Percentiles rank a stretch among this genome's conserved stretches.
These are phyloP conservation scores for Tetrahymena thermophila DNA, from an alignment of 73 alveolate species.

Conservation along the genomic window DNA sequence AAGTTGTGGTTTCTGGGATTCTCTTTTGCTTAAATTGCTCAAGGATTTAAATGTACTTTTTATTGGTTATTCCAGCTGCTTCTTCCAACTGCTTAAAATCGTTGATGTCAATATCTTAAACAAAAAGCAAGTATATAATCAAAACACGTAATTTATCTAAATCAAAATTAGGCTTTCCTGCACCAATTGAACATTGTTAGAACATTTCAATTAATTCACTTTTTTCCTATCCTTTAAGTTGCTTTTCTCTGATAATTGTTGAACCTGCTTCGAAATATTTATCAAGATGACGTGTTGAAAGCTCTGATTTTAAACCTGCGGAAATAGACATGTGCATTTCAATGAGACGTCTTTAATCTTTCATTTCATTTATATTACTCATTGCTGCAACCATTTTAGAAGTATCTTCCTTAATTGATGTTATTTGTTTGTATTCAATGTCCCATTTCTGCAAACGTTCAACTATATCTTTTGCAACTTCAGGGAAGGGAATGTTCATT, in stretches of 20 bases:
- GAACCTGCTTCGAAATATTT: neutral
- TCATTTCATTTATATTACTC: neutral
- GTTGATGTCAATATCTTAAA: neutral
- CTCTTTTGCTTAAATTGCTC: neutral
- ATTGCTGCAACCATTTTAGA: neutral
- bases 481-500: slow-evolving; percentile 7
- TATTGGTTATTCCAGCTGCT: neutral
- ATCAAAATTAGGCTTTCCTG: neutral
- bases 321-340: neutral
- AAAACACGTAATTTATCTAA: neutral
- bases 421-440: neutral
- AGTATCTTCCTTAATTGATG: slow-evolving; percentile 7
- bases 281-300: neutral
- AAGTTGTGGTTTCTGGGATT: neutral
- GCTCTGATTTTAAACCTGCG: neutral
- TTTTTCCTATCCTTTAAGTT: neutral
- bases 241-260: neutral
- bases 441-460: slow-evolving; percentile 24
- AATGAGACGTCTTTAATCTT: neutral
- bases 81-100: neutral
- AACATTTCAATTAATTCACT: neutral
- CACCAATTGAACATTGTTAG: neutral
- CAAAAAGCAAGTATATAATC: neutral
- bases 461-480: slow-evolving; percentile 11
- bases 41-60: neutral